phyloP scores from a whole-genome alignment of 2,329 filamentous ascomycete genomes.

The Alternaria consortialis region DNA sequence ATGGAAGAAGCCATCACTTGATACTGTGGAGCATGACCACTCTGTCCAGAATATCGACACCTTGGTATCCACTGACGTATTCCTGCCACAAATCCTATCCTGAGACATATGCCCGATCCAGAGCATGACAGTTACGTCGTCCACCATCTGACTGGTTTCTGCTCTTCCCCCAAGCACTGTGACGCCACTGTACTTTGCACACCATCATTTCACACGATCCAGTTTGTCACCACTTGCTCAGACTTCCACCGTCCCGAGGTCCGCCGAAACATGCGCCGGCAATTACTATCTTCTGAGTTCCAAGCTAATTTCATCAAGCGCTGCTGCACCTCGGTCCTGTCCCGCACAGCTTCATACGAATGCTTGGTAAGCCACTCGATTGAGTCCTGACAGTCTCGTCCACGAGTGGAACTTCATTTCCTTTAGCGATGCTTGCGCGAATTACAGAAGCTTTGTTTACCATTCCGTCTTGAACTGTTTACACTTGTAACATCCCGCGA shows the following conservation, averaged over 20 bases:
- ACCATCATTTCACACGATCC: not conserved
- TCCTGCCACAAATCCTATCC: not conserved
- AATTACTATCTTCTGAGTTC: constrained; percentile 1
- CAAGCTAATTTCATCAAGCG: constrained; percentile 7
- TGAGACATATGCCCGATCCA: not conserved
- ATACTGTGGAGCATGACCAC: not conserved
- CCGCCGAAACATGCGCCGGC: constrained; percentile 5
- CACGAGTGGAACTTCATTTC: not conserved
- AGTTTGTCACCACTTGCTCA: not conserved
- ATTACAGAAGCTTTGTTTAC: not conserved
- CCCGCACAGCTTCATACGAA: not conserved
- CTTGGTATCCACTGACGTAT: not conserved
- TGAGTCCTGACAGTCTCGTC: not conserved
- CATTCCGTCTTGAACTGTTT: not conserved
- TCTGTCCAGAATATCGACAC: not conserved
- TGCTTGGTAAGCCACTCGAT: not conserved
- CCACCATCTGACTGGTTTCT: not conserved
- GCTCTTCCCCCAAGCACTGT: constrained; percentile 5
- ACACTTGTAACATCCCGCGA: not conserved
- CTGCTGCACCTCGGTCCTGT: constrained; percentile 6
- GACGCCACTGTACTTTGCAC: constrained; percentile 13
- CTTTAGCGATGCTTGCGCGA: not conserved
- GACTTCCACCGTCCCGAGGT: not conserved
- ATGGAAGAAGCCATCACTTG: no score
- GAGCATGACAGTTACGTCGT: not conserved